Evolutionary conservation across 202 grass and related monocot species (phyloP).

Genomic region (Elaeis oleifera): DNA sequence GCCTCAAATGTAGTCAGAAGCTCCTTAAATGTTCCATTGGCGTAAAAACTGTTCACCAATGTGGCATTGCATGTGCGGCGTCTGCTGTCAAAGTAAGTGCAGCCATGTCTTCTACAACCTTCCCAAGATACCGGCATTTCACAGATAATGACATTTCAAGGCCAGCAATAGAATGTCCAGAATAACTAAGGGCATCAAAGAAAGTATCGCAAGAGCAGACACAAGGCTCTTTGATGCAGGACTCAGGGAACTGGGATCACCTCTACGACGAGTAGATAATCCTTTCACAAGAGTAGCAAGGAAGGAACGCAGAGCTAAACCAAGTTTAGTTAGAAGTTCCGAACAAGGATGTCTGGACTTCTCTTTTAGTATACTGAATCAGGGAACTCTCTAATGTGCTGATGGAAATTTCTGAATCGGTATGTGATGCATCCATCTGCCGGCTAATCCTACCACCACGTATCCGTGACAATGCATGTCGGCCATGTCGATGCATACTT

Average conservation of each 20-base stretch:
- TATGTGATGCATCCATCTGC: conserved; percentile 35
- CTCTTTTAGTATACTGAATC: conserved; percentile 30
- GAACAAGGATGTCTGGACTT: conserved; percentile 39
- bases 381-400: conserved; percentile 36
- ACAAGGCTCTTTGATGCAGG: conserved; percentile 46
- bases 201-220: conserved; percentile 55
- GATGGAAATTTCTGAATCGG: conserved; percentile 37
- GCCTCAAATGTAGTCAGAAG: conserved; percentile 77
- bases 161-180: conserved; percentile 46
- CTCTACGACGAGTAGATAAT: conserved; percentile 39
- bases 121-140: conserved; percentile 73
- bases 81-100: conserved; percentile 48
- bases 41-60: conserved; percentile 66
- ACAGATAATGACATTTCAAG: conserved; percentile 73
- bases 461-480: conserved; percentile 48
- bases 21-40: conserved; percentile 80
- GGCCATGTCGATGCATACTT: conserved; percentile 47
- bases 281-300: conserved; percentile 59
- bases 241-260: conserved; percentile 42
- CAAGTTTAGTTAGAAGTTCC: conserved; percentile 54
- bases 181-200: conserved; percentile 56
- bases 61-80: conserved; percentile 58
- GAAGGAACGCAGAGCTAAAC: conserved; percentile 39
- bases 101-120: conserved; percentile 60
- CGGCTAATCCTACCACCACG: conserved; percentile 47